Percentiles rank a stretch among this genome's conserved stretches.
These are phyloP conservation scores for Fennellomyces sp. DNA, from an alignment of 371 early-diverging fungal species.

Conservation along the genomic window DNA sequence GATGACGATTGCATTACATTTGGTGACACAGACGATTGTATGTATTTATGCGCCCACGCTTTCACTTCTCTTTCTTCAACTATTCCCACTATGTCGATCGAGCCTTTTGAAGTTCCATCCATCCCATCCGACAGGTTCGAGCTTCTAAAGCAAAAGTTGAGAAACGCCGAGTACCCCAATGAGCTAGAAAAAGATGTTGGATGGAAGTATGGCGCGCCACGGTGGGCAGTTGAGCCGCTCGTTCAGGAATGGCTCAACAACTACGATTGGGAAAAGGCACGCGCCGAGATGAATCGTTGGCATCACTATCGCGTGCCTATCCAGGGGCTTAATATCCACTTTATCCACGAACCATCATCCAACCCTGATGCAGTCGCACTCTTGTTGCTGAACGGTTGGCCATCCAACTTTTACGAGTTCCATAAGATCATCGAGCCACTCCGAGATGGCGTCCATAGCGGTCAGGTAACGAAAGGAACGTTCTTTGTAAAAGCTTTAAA, in stretches of 20 bases:
- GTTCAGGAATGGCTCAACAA: slow-evolving; percentile 43
- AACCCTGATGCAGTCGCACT: slow-evolving; percentile 56
- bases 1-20: no score
- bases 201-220: slow-evolving; percentile 54
- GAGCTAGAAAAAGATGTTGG: slow-evolving; percentile 50
- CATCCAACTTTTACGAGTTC: slow-evolving; percentile 66
- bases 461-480: slow-evolving; percentile 22
- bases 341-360: slow-evolving; percentile 56
- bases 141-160: slow-evolving; percentile 15
- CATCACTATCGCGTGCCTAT: slow-evolving; percentile 55
- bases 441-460: slow-evolving; percentile 28
- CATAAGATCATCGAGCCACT: slow-evolving; percentile 53
- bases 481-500: background rate
- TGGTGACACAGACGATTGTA: no score
- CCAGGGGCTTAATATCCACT: slow-evolving; percentile 56
- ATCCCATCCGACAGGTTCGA: slow-evolving; percentile 15
- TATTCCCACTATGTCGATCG: slow-evolving; percentile 14
- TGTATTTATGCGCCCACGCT: no score
- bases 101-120: slow-evolving; percentile 27
- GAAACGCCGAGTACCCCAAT: slow-evolving; percentile 23
- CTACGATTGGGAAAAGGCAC: slow-evolving; percentile 48
- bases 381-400: slow-evolving; percentile 70
- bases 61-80: no score
- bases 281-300: slow-evolving; percentile 43
- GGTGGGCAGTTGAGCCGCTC: slow-evolving; percentile 44